Evolutionary conservation across 352 stramenopile species (phyloP).

Genomic region (Hyaloperonospora arabidopsidis): DNA sequence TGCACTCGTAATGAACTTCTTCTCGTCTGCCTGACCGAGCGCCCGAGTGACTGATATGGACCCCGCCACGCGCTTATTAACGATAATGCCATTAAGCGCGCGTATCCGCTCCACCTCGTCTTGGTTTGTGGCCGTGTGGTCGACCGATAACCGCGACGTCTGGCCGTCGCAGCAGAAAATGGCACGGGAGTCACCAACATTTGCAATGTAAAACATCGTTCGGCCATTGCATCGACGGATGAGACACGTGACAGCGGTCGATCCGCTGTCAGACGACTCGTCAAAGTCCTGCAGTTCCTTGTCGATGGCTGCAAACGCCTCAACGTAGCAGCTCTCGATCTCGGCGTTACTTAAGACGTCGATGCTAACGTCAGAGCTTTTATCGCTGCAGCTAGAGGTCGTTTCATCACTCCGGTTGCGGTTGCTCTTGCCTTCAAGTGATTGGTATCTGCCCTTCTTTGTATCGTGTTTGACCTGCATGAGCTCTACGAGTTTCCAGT

Average conservation of each 20-base stretch:
- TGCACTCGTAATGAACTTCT: conserved; percentile 65
- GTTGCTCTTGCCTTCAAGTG: conserved; percentile 26
- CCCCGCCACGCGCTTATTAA: conserved; percentile 74
- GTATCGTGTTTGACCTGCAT: conserved; percentile 35
- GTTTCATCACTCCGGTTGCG: conserved; percentile 42
- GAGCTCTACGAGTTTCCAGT: conserved; percentile 40
- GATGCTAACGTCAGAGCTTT: conserved; percentile 25
- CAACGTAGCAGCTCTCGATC: conserved; percentile 51
- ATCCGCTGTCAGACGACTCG: conserved; percentile 56
- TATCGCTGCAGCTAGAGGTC: conserved; percentile 41
- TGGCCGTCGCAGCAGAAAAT: conserved; percentile 47
- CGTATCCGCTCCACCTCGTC: conserved; percentile 71
- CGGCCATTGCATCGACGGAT: conserved; percentile 48
- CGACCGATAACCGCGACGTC: conserved; percentile 55
- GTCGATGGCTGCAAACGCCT: conserved; percentile 58
- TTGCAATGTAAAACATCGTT: conserved; percentile 67
- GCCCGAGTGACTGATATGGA: conserved; percentile 66
- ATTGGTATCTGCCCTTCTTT: conserved; percentile 27
- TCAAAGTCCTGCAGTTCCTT: conserved; percentile 58
- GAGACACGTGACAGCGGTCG: conserved; percentile 69
- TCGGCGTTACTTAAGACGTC: conserved; percentile 52
- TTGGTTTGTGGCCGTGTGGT: conserved; percentile 73
- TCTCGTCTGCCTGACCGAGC: conserved; percentile 73
- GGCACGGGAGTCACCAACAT: conserved; percentile 70
- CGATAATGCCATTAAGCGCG: conserved; percentile 66